Evolutionary conservation across 2,329 filamentous ascomycete species (phyloP).

Genomic region (Juglanconis sp.): DNA sequence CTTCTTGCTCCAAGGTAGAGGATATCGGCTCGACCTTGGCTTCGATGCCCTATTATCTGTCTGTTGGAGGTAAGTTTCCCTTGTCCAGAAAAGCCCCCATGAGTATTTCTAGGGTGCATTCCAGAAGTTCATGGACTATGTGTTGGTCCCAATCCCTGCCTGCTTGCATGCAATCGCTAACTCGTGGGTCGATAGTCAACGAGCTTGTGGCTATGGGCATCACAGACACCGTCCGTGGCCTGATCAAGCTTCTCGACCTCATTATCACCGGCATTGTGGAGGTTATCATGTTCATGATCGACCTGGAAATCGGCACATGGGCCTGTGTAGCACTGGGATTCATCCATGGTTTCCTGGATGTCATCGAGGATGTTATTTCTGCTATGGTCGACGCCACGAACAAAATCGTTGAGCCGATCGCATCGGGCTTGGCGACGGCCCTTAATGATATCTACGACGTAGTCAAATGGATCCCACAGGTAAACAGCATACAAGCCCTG

Average conservation of each 20-base stretch:
- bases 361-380: constrained; percentile 40
- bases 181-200: constrained; percentile 55
- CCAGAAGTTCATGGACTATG: no score
- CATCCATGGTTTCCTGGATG: constrained; percentile 72
- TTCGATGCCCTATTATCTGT: constrained; percentile 96
- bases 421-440: no score
- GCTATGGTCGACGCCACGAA: no score
- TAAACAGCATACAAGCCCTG: no score
- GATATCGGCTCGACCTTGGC: constrained; percentile 92
- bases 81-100: not conserved
- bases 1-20: constrained; percentile 88
- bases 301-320: constrained; percentile 86
- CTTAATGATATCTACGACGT: no score
- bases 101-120: no score
- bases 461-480: no score
- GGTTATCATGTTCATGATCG: constrained; percentile 87
- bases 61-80: constrained; percentile 50
- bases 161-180: not conserved
- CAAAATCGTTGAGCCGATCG: no score
- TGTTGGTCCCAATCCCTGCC: not conserved
- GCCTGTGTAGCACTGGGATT: constrained; percentile 84
- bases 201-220: constrained; percentile 76
- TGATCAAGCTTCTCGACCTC: constrained; percentile 76
- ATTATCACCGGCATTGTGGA: constrained; percentile 80
- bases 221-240: constrained; percentile 73